phyloP scores from a whole-genome alignment of 2,329 filamentous ascomycete species.

The Fusarium pininemorale region DNA sequence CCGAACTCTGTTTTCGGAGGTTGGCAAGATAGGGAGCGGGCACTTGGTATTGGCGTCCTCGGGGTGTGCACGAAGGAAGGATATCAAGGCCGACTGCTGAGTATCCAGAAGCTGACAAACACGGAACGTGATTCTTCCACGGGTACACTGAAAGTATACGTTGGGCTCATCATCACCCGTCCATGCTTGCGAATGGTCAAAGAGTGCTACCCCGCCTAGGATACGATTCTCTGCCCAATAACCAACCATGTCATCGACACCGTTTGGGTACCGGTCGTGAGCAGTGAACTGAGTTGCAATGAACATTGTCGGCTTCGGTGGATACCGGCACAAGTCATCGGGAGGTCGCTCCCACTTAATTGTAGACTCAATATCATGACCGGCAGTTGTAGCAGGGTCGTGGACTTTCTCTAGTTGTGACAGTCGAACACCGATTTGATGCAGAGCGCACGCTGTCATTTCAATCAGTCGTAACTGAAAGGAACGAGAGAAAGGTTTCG shows the following conservation, averaged over 20 bases:
- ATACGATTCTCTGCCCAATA: conserved; percentile 23
- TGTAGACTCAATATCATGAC: neutral
- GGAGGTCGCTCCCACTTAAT: conserved; percentile 1
- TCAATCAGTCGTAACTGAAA: too few species aligned
- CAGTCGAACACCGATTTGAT: too few species aligned
- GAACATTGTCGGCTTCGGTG: conserved; percentile 5
- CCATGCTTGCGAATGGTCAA: neutral
- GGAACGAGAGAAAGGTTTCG: too few species aligned
- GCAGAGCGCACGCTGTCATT: too few species aligned
- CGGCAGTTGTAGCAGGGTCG: neutral
- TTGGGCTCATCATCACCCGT: neutral
- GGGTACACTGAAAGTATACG: conserved; percentile 10
- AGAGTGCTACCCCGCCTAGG: conserved; percentile 11
- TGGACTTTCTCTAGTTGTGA: neutral
- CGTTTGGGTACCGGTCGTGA: conserved; percentile 6
- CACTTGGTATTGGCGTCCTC: neutral
- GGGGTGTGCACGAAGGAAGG: neutral
- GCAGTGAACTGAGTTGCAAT: conserved; percentile 2
- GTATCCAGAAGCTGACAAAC: conserved; percentile 16
- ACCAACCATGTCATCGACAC: conserved; percentile 4
- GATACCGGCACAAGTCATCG: neutral
- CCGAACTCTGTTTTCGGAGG: neutral
- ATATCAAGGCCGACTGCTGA: conserved; percentile 5
- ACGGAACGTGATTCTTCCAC: conserved; percentile 1
- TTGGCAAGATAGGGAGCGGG: conserved; percentile 5